Evolutionary conservation across 2,329 filamentous ascomycete species (phyloP), one percentile per base, ranked within the genome.

Genomic region (Talaromyces verruculosus): DNA sequence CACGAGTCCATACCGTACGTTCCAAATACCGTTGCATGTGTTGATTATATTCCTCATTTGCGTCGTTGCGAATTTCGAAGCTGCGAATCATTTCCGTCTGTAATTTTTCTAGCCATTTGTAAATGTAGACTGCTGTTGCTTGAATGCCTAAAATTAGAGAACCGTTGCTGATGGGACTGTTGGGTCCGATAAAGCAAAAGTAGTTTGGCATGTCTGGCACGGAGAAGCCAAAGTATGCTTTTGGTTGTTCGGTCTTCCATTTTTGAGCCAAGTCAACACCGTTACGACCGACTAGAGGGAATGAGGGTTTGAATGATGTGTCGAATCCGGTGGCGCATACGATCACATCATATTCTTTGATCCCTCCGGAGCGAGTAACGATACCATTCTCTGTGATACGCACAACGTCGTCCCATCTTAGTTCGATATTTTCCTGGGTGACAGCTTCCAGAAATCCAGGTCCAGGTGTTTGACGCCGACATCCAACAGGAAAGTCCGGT

Each of bases 121-220:
- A 59, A 8, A 60, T 25, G 41, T 65, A 65, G 19, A 49, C 41
- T 45, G 30, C 55, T 19, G 41, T 49, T 13, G 63, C 55, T 28
- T 65, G 41, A 15, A 65, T 60, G 1, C 64, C 60, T 8, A 58
- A 41, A 5, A 63, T 53, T 15, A 66, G n/a, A 3, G 58, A 58
- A 5, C 45, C 82, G 3, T 81, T 83, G 1, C 79, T 78, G n/a
- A 79, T 74, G 3, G 79, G 79, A 0, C 77, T 76, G 61, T 74
- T 47, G 5, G 72, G 72, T 1, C 71, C 72, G 19, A 76, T 72
- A 51, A 77, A 72, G 11, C 71, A 75, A 64, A 76, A 77, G 64
- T 77, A 83, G 69, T 84, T 84, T 22, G 83, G 83, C 69, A 83
- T 82, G 3, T 79, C 76, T 0, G 80, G 77, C 3, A 79, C 80